Evolutionary conservation across 2,329 filamentous ascomycete species (phyloP), one percentile per base, ranked within the genome.

Genomic region (Colletotrichum limetticola): DNA sequence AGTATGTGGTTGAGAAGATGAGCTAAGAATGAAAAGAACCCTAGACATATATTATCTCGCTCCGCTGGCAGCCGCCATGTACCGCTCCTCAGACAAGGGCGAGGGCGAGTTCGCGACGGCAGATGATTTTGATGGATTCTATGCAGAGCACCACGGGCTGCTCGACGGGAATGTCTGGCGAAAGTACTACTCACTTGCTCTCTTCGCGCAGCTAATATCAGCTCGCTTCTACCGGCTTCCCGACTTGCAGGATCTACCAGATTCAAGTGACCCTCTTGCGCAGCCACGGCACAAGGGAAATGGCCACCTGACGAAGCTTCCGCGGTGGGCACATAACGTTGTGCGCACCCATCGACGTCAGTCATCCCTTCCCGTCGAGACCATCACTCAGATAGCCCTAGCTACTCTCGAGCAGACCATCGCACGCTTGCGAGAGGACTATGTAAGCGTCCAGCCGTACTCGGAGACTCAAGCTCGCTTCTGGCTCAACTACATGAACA

Each of bases 161-260:
- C 61, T 70, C 3, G 16, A 30, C 11, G 32, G 53, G 19, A 24
- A 70, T 19, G 57, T 61, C 2, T 66, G 66, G 56, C 49, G 28
- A 52, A 9, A 66, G 22, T 62, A 59, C 57, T 73, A 66, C 61
- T 66, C 66, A 19, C 24, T 61, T 19, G 5, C n/a, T 19, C 14
- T 42, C 80, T 81, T 72, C 79, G 71, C 74, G 30, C 53, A 79
- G 75, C 14, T 57, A 42, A 53, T 22, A 12, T 72, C 72, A 22
- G 42, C 57, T 56, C 69, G 57, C 7, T 74, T 74, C 49, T 72
- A 72, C 30, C 72, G 65, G 26, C 72, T 74, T 7, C 72, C 72
- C 49, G 56, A 74, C 61, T 30, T 72, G 61, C 49, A 59, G 68
- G 69, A 72, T 26, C 65, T 74, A 1, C 61, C 65, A 14, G 69